These are phyloP conservation scores for Sporopachydermia lactativora DNA, from an alignment of 805 yeast species.

Conservation along the genomic window DNA sequence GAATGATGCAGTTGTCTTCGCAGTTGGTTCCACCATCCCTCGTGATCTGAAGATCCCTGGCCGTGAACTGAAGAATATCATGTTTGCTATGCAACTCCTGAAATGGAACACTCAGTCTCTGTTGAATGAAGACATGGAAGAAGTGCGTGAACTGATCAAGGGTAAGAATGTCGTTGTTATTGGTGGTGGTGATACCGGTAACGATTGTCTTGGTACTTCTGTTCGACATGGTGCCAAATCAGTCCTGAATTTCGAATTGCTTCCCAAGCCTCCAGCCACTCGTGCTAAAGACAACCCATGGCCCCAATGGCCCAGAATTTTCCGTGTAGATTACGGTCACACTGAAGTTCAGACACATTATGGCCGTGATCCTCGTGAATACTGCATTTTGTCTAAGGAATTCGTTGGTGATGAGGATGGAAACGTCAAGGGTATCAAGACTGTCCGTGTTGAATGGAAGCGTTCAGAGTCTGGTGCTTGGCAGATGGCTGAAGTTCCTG, in stretches of 20 bases:
- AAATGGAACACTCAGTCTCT: constrained; percentile 83
- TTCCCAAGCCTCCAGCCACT: constrained; percentile 80
- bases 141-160: constrained; percentile 50
- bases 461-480: constrained; percentile 90
- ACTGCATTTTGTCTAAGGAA: constrained; percentile 88
- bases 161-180: constrained; percentile 92
- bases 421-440: constrained; percentile 87
- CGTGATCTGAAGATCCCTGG: constrained; percentile 92
- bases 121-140: constrained; percentile 66
- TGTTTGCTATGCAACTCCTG: constrained; percentile 88
- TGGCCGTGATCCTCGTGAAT: constrained; percentile 96
- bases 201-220: constrained; percentile 95
- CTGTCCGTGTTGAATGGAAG: constrained; percentile 97
- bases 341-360: constrained; percentile 88
- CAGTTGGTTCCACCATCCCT: constrained; percentile 94
- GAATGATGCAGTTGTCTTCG: constrained; percentile 76
- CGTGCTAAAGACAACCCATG: constrained; percentile 95
- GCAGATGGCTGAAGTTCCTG: constrained; percentile 98
- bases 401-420: constrained; percentile 92
- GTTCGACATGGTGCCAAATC: constrained; percentile 95
- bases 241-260: constrained; percentile 83
- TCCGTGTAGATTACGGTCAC: constrained; percentile 97
- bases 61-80: constrained; percentile 78
- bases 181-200: constrained; percentile 99
- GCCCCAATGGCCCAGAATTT: constrained; percentile 99